Evolutionary conservation across 352 stramenopile species (phyloP), one percentile per base, ranked within the genome.

Genomic region (Lagenidium sp.): DNA sequence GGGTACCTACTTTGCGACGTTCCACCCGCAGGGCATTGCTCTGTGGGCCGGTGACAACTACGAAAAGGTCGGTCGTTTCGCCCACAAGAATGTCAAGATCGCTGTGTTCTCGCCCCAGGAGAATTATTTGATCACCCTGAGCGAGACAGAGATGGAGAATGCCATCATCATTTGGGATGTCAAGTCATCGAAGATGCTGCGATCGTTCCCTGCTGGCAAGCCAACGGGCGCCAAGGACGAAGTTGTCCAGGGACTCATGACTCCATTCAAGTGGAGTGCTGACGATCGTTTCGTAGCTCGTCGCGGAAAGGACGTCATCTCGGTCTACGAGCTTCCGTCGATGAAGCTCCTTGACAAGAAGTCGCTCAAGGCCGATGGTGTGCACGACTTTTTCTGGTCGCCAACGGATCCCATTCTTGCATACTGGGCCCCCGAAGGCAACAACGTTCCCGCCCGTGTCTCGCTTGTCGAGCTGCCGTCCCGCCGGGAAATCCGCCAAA

Each of bases 271-370:
- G 68, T 99, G 95, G 95, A 96, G 74, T 36, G 63, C 94, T 28
- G 90, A 98, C 63, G 95, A 98, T 59, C 76, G 85, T 36, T 99
- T 97, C 63, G 57, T 98, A 10, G 95, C 96, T 23, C 83, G 95
- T 29, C 95, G 97, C 53, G 93, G 92, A 36, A 96, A 95, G 56
- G 79, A 92, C 48, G 82, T 89, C 18, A 92, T 95, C 41, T 88
- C 70, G 40, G 60, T 99, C 28, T 99, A 98, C 67, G 90, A 98
- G 62, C 77, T 97, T 31, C 93, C 95, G 24, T 92, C 81, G 15
- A 98, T 99, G 87, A 94, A 95, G 67, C 78, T 99, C 18, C 72
- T 99, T 6, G 95, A 99, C 50, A 98, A 97, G 63, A 98, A 98
- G 50, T 98, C 94, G 41, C 73, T 98, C 13, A 76, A 82, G 34